Evolutionary conservation across 2,329 filamentous ascomycete genomes (phyloP), one percentile per base, ranked within the genome.

Genomic region (Beauveria scarabaeidicola): DNA sequence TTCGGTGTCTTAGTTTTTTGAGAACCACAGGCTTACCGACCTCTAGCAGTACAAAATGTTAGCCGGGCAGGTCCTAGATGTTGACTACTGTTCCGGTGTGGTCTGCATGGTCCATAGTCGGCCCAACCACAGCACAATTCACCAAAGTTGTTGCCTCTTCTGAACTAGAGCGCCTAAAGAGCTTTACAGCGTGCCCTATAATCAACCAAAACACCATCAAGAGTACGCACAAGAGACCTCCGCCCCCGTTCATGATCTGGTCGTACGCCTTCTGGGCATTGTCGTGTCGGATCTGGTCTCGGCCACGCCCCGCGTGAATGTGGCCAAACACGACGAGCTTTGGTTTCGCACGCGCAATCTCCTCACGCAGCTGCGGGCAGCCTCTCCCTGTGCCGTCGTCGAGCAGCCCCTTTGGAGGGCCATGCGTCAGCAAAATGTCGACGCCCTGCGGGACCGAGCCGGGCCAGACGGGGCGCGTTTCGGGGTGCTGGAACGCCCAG

Each of bases 401-500:
- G 9, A 75, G 63, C 56, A 74, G 69, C 1, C 66, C 68, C n/a
- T 58, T 64, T 1, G 73, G 72, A 1, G 74, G 73, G 0, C 67
- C 68, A 61, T 77, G 74, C 1, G 72, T 75, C 10, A 77, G 61
- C 1, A 76, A 59, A n/a, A 77, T 66, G 59, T 75, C 73, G 1
- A 67, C 67, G 1, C 66, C 63, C 1, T 64, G 58, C 0, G 70
- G 65, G 3, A 69, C 60, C 5, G 59, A 43, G 15, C 62, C 52
- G 9, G 59, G 52, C 68, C 67, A 71, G 5, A 65, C 62, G 41
- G 73, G 62, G 6, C 61, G 47, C 13, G 50, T 46, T 6, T 60
- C 63, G 0, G 67, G 65, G 60, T 78, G 75, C 61, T 77, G 74
- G 52, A 78, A 79, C 0, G 74, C 75, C 68, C 69, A 77, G 36